Evolutionary conservation across 192 early-diverging fungal species (phyloP), one percentile per base, ranked within the genome.

Genomic region (Backusella liffmaniae): DNA sequence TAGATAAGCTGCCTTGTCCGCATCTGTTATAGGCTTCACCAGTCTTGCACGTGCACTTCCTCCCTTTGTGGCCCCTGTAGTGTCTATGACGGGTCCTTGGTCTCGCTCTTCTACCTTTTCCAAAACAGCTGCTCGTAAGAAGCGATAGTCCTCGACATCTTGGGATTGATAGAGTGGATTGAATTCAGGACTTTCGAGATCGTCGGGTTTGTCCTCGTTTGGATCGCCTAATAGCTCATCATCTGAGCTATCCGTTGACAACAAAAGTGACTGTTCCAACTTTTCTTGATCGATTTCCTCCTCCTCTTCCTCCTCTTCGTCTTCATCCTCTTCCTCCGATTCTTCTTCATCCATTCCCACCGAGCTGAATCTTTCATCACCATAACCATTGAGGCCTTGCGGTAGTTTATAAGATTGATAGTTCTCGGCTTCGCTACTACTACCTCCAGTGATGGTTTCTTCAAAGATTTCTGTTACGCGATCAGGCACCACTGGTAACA

Each of bases 11-110:
- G 85, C 82, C 76, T 96, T 96, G 73, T 85, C 82, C 30, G 84
- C 76, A 0, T 85, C 82, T 1, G 91, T 81, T 29, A 96, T 89
- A 65, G 80, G 68, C 72, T 91, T 89, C 74, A 88, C 93, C 0
- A 90, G 88, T 74, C 94, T 90, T 0, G 94, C 95, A 51, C 96
- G 88, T 10, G 94, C 95, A 41, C 88, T 86, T 30, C 94, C 95
- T 9, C 35, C 53, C 53, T 26, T 53, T 32, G 12, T 15, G n/a
- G 29, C 10, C 12, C 18, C 26, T 30, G 12, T 39, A 10, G 29
- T n/a, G 21, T 34, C 26, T 18, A 8, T 72, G 1, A 49, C 44
- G n/a, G 44, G 44, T 4, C 32, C 44, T 72, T 32, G 10, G 16
- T 49, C 42, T 7, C 42, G 16, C 10, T 70, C 21, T 4, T 70